Evolutionary conservation across 345 rosid species (phyloP).

Genomic region (Gossypium herbaceum): DNA sequence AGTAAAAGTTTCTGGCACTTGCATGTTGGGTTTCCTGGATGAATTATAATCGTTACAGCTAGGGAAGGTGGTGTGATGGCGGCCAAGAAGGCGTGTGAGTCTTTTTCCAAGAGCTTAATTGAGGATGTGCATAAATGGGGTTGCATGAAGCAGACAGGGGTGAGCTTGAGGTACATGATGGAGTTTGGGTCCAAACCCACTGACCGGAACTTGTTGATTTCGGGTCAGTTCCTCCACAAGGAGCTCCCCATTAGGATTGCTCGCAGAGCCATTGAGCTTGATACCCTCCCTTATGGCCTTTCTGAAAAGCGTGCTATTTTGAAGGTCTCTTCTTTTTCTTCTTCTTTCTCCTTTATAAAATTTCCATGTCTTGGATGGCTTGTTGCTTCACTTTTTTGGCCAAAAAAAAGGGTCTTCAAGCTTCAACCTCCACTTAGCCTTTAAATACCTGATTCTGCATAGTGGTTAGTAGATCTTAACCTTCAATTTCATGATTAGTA

Average conservation of each 20-base stretch:
- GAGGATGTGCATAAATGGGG: conserved; percentile 83
- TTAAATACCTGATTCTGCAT: not conserved
- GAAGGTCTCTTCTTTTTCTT: conserved; percentile 41
- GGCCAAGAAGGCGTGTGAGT: conserved; percentile 55
- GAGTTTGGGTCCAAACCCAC: conserved; percentile 79
- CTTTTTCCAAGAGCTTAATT: conserved; percentile 56
- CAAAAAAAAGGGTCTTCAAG: not conserved
- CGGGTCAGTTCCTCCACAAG: conserved; percentile 86
- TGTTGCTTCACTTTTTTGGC: not conserved
- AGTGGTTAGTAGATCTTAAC: not conserved
- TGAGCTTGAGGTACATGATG: conserved; percentile 91
- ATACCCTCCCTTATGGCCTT: conserved; percentile 74
- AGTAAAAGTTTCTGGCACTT: not conserved
- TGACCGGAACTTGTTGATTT: conserved; percentile 55
- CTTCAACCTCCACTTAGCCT: not conserved
- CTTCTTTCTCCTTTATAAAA: not conserved
- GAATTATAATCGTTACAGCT: not conserved
- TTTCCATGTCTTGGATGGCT: not conserved
- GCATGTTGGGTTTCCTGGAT: not conserved
- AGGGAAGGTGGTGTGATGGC: conserved; percentile 41
- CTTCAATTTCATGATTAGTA: not conserved
- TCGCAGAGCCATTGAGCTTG: conserved; percentile 74
- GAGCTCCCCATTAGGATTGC: conserved; percentile 87
- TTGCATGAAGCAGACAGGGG: conserved; percentile 89
- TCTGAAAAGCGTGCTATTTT: conserved; percentile 74